Base-by-base conservation (phyloP, 805 yeast genomes). In the Myxozyma udenii region DNA sequence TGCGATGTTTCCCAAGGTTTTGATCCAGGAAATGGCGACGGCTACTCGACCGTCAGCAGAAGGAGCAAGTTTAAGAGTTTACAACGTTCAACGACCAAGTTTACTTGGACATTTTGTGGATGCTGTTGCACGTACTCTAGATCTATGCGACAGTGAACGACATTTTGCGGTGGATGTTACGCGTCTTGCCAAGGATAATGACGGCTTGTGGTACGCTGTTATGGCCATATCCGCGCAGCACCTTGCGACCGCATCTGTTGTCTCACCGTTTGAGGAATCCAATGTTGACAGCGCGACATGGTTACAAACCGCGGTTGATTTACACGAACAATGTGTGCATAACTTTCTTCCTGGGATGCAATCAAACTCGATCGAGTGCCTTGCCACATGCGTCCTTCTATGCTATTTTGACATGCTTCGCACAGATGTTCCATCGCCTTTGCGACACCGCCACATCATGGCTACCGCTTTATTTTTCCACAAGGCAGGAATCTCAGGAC, bases 301-400 rank as follows among this genome's bases (percentile, higher is more conserved):
- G 33, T 9, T 14, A 28, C 33, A 9, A 28, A 14, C 14, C 9
- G 33, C 33, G 14, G 33, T 28, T 28, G 67, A 62, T 36, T 16
- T 53, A 37, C 48, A 49, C 25, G 44, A 46, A 37, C 50, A 49
- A 35, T 35, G 46, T n/a, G 11, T 53, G 4, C 41, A 45, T 16
- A 25, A 35, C 33, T 25, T 53, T 4, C 19, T 49, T 25, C 57
- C 57, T 3, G 38, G 26, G 22, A 23, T 51, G 4, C 40, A 28
- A 28, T 18, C 21, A 16, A 43, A 42, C 12, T 65, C 66, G 46
- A 50, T 63, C 23, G 62, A 64, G n/a, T 64, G 67, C 12, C 64
- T 73, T n/a, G 60, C 71, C 12, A 64, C 77, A 0, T 72, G 78
- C 61, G 69, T 74, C 1, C 54, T 75, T 26, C 62, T 76, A 6